Evolutionary conservation across 1,284 basidiomycete genomes (phyloP), one percentile per base, ranked within the genome.

Genomic region (Ceratobasidium sp.): DNA sequence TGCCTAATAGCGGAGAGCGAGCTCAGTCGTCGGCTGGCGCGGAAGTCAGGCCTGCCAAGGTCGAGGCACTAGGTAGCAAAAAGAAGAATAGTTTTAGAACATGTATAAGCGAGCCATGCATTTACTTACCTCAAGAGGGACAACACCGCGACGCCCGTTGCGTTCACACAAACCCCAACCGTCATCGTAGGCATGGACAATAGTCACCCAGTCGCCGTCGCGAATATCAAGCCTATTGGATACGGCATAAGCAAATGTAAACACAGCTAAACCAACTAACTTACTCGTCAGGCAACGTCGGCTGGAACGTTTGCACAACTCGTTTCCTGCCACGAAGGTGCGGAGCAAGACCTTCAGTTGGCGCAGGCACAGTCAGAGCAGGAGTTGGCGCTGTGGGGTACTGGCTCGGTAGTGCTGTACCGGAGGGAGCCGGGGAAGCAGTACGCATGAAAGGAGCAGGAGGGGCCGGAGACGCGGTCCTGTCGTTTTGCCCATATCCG

Each of bases 11-110:
- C 54, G 48, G 67, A 71, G 27, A 71, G 67, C 7, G 67, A 71
- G 45, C 67, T 71, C 29, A 71, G 31, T 7, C 67, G 67, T 57
- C 67, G 67, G 44, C 67, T 71, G 29, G 67, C 67, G 14, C 67
- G 54, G 22, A 71, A 19, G 45, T 71, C 67, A 24, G 67, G 54
- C 45, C 29, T 71, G 53, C 67, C 67, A 29, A 59, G 36, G 44
- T 71, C 67, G 31, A 71, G 67, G n/a, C 67, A 71, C 67, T 71
- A 50, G n/a, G n/a, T n/a, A n/a, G n/a, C n/a, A n/a, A 44, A 36
- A 71, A 27, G 2, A 27, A 15, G 3, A 8, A 29, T 27, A 48
- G 36, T 41, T 41, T 71, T 1, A 59, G 44, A 57, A 41, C 54
- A 45, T 54, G 33, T 47, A 48, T 22, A 45, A 48, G 2, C 54